Evolutionary conservation across 768 basidiomycete species (phyloP), one percentile per base, ranked within the genome.

Genomic region (Naematelia encephala): DNA sequence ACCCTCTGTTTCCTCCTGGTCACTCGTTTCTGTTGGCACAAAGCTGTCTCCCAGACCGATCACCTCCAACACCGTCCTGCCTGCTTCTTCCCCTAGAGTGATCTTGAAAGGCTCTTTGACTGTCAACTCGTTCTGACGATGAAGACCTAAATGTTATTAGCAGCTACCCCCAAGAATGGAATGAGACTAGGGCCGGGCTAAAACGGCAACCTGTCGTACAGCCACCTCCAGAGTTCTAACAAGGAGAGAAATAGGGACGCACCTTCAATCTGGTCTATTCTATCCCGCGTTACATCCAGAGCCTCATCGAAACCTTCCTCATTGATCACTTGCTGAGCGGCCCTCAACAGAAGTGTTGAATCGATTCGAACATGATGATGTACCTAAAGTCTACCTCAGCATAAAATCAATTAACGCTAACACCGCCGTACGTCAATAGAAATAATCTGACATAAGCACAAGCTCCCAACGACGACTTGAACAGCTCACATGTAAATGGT

Each of bases 241-340:
- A 43, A 34, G 34, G 34, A 26, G 25, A 14, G n/a, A 45, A 2
- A 22, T 30, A 4, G 4, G 4, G 1, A 59, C 68, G 51, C 53
- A 74, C 86, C 87, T 78, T 93, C 91, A 68, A 93, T 92, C 76
- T 89, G 87, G 74, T 91, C 88, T 42, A 92, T 84, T 13, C 91
- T 81, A 59, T 83, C 84, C 51, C 88, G 81, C 4, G 90, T 90
- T 52, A 80, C 81, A 60, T 89, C 82, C 16, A 90, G 81, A 30
- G 85, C 70, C n/a, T 88, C 86, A 51, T 91, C 85, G 69, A 93
- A 92, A 8, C 84, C 89, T 48, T 87, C 84, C 73, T 86, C 86
- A 22, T 82, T 81, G 16, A 85, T 85, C 4, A 90, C 85, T 64
- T 86, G 81, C 63, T 82, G 80, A 30, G 88, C 88, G 50, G 88